These are phyloP conservation scores for Talaromyces stipitatus DNA, from an alignment of 495 filamentous ascomycete species.

Conservation along the genomic window DNA sequence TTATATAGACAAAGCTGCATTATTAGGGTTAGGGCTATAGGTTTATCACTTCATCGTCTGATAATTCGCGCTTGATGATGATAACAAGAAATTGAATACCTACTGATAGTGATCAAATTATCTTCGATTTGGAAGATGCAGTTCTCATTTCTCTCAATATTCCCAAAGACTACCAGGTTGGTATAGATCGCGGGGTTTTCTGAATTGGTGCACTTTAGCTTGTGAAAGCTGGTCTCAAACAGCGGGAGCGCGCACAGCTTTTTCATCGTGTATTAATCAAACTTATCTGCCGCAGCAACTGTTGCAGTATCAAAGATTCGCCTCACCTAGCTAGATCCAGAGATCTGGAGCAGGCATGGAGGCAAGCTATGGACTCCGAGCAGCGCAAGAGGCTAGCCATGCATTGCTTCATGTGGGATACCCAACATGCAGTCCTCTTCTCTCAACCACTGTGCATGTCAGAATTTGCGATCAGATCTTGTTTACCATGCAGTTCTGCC, in stretches of 20 bases:
- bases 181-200: too few species aligned
- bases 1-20: too few species aligned
- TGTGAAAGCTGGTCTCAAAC: slow-evolving; percentile 44
- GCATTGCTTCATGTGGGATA: slow-evolving; percentile 54
- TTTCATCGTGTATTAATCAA: slow-evolving; percentile 54
- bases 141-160: too few species aligned
- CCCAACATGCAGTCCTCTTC: slow-evolving; percentile 48
- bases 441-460: slow-evolving; percentile 53
- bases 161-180: too few species aligned
- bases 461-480: slow-evolving; percentile 45
- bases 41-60: too few species aligned
- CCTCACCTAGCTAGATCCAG: slow-evolving; percentile 15
- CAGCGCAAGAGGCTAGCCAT: slow-evolving; percentile 47
- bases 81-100: too few species aligned
- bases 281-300: slow-evolving; percentile 47
- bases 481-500: slow-evolving; percentile 36
- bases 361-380: slow-evolving; percentile 40
- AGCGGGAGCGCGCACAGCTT: slow-evolving; percentile 47
- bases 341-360: slow-evolving; percentile 36
- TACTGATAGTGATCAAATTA: too few species aligned
- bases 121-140: too few species aligned
- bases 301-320: slow-evolving; percentile 33
- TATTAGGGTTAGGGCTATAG: too few species aligned
- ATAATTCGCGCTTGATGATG: too few species aligned
- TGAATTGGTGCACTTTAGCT: too few species aligned